Base-by-base conservation (phyloP, 257 asterid genomes). In the Solanum chmielewskii region DNA sequence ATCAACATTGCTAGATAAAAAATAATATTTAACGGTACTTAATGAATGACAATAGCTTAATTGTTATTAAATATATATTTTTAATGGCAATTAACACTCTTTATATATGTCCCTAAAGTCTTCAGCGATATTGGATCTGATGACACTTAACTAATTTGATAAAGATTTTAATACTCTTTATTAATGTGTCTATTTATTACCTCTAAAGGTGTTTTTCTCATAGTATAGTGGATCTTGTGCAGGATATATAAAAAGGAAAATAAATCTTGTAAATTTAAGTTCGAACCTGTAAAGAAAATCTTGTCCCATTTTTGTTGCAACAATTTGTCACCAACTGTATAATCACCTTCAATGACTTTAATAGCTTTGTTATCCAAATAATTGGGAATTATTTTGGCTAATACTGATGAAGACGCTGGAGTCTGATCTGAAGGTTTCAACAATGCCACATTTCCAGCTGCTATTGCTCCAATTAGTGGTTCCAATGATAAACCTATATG, bases 381-480 rank as follows among this genome's bases (percentile, higher is more conserved):
- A 37, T 91, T 78, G 9, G 86, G 85, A 59, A 96, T 71, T 42
- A 89, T 66, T 3, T 88, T 71, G 41, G 96, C 96, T 47, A 96
- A 69, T 11, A 92, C 60, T 7, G 93, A 91, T n/a, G 99, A 93
- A 27, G 93, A 92, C 16, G 93, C 90, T 11, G 98, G 97, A 44
- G 98, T 93, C 15, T 90, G 91, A 87, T 96, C 99, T 5, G 99
- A 96, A 18, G 98, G 98, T 49, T 96, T 96, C 41, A 96, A n/a
- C 5, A 92, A 94, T 23, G 85, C 94, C 9, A 89, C 90, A 49
- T 95, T 95, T 23, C 99, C 99, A 11, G 99, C 97, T 6, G 96
- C 96, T 23, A 95, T 93, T 45, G 99, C 99, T 87, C 99, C 98
- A 68, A 96, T 87, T 16, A 96, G 49, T 75, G 96, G 92, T 75